phyloP scores from a whole-genome alignment of 441 rosid species.

The Eruca vesicaria region DNA sequence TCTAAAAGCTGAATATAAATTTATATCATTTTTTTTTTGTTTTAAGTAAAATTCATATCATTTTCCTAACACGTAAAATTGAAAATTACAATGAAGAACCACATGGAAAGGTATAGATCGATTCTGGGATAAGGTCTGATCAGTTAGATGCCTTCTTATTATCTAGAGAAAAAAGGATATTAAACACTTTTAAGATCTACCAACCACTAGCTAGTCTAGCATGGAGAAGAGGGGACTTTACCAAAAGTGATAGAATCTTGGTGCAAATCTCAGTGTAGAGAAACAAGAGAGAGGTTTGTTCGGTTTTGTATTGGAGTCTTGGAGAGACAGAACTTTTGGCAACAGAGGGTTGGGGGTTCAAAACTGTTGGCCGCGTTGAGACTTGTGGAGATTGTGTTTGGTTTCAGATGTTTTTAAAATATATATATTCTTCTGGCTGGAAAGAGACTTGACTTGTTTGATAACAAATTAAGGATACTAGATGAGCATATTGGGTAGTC shows the following conservation, averaged over 20 bases:
- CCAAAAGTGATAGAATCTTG: background rate
- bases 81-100: background rate
- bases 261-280: background rate
- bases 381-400: constrained; percentile 13
- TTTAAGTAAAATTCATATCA: background rate
- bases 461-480: too few relatives aligned
- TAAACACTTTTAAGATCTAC: constrained; percentile 3
- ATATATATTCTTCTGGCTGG: too few relatives aligned
- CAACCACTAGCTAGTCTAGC: background rate
- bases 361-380: background rate
- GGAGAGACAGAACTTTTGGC: background rate
- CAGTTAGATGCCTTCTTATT: background rate
- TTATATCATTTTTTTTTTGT: too few relatives aligned
- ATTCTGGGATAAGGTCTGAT: background rate
- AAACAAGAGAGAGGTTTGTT: background rate
- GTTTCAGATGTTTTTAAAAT: background rate
- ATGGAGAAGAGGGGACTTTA: constrained; percentile 1
- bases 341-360: background rate
- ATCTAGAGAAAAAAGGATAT: background rate
- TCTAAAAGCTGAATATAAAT: background rate
- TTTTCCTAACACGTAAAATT: background rate
- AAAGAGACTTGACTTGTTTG: background rate
- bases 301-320: too few relatives aligned
- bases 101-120: background rate
- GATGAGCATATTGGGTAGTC: too few relatives aligned